Evolutionary conservation across 352 stramenopile genomes (phyloP).

Genomic region (Phytophthora constricta): DNA sequence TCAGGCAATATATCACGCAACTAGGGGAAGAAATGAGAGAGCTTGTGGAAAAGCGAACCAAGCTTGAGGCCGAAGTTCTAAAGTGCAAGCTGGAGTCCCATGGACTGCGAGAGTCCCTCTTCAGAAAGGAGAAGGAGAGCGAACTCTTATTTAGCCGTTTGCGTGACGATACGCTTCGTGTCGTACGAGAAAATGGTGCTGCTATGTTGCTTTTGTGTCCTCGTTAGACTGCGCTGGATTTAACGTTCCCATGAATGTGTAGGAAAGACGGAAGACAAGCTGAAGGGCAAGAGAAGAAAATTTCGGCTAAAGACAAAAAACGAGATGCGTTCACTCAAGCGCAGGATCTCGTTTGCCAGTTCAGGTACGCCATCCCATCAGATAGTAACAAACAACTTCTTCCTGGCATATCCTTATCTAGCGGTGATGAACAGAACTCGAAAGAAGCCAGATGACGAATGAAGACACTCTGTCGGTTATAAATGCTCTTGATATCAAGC

Average conservation of each 20-base stretch:
- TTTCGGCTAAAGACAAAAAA: slow-evolving; percentile 53
- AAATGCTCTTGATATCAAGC: slow-evolving; percentile 29
- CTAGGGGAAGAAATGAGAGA: slow-evolving; percentile 39
- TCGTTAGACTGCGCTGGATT: background rate
- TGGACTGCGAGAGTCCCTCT: slow-evolving; percentile 39
- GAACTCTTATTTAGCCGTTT: slow-evolving; percentile 37
- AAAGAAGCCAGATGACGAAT: slow-evolving; percentile 56
- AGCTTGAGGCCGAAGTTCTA: slow-evolving; percentile 39
- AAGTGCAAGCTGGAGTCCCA: slow-evolving; percentile 30
- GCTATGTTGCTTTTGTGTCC: background rate
- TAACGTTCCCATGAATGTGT: background rate
- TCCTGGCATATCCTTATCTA: too few relatives aligned
- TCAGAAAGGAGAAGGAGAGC: slow-evolving; percentile 46
- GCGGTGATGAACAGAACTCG: slow-evolving; percentile 40
- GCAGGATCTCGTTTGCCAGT: slow-evolving; percentile 42
- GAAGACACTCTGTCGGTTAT: slow-evolving; percentile 51
- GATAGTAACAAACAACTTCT: background rate
- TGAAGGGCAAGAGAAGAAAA: slow-evolving; percentile 56
- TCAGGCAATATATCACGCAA: slow-evolving; percentile 50
- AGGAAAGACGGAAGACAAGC: slow-evolving; percentile 46
- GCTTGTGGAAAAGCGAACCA: slow-evolving; percentile 29
- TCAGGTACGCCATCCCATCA: slow-evolving; percentile 29
- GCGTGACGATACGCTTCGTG: slow-evolving; percentile 35
- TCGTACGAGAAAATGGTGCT: slow-evolving; percentile 52
- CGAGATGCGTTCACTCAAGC: slow-evolving; percentile 51